Evolutionary conservation across 2,329 filamentous ascomycete species (phyloP).

Genomic region (Pseudogymnoascus sp.): DNA sequence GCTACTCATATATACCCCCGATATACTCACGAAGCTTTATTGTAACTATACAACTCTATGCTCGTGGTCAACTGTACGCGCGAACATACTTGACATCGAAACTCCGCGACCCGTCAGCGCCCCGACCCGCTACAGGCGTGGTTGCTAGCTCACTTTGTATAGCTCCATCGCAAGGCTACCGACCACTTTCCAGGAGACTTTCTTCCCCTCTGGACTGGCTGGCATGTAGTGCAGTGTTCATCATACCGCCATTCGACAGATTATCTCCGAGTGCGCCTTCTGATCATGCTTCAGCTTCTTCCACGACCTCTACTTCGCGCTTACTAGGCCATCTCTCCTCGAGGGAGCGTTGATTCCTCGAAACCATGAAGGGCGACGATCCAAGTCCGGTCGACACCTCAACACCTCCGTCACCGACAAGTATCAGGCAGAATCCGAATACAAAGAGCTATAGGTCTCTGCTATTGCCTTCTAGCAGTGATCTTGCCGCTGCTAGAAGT

Average conservation of each 20-base stretch:
- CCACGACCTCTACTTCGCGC: background rate
- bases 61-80: background rate
- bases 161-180: slow-evolving; percentile 5
- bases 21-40: background rate
- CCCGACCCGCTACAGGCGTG: background rate
- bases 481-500: background rate
- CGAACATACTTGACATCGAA: background rate
- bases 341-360: background rate
- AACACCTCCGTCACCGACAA: slow-evolving; percentile 10
- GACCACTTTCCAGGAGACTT: background rate
- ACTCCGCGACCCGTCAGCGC: background rate
- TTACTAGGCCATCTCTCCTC: background rate
- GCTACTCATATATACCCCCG: background rate
- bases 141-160: background rate
- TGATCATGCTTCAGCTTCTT: slow-evolving; percentile 1
- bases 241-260: background rate
- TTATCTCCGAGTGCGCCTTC: background rate
- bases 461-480: slow-evolving; percentile 8
- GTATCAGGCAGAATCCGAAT: background rate
- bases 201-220: background rate
- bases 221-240: background rate
- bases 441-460: slow-evolving; percentile 8
- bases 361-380: slow-evolving; percentile 1
- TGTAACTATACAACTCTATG: background rate
- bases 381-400: slow-evolving; percentile 9